Conservation (phyloP, 169 alveolate species). For the Cryptosporidium ryanae region DNA sequence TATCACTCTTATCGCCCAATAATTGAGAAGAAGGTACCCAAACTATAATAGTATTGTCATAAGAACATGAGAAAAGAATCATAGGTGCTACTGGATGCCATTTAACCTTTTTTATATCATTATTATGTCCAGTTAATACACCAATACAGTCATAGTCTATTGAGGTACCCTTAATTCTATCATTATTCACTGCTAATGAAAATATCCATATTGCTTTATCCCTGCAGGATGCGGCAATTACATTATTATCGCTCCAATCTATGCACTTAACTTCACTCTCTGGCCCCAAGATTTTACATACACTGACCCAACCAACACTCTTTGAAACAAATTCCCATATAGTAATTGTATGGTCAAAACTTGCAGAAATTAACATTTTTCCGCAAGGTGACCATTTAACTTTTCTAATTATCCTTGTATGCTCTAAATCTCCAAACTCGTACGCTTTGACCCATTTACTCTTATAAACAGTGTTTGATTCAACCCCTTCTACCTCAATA, state of each 20-base stretch:
- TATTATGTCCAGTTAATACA: constrained; percentile 86
- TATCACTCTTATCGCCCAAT: constrained; percentile 1
- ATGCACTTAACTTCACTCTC: constrained; percentile 90
- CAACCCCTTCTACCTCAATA: background rate
- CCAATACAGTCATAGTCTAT: constrained; percentile 83
- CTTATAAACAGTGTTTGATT: background rate
- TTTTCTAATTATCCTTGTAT: constrained; percentile 85
- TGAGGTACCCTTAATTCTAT: constrained; percentile 27
- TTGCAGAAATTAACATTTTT: constrained; percentile 84
- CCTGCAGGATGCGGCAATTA: constrained; percentile 89
- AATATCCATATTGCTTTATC: constrained; percentile 91
- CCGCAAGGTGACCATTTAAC: constrained; percentile 87
- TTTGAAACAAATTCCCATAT: constrained; percentile 83
- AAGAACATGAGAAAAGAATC: constrained; percentile 83
- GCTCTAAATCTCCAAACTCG: constrained; percentile 75
- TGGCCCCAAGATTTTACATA: constrained; percentile 84
- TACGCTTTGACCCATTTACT: constrained; percentile 43
- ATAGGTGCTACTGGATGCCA: constrained; percentile 82
- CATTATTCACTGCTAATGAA: constrained; percentile 81
- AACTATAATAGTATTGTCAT: constrained; percentile 84
- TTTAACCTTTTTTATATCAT: constrained; percentile 87
- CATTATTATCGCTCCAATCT: constrained; percentile 86
- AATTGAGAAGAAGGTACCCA: constrained; percentile 53
- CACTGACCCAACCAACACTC: constrained; percentile 80
- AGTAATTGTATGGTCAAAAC: constrained; percentile 86